Conservation (phyloP, 2,329 filamentous ascomycete genomes). For the Ophidiomyces ophidiicola region DNA sequence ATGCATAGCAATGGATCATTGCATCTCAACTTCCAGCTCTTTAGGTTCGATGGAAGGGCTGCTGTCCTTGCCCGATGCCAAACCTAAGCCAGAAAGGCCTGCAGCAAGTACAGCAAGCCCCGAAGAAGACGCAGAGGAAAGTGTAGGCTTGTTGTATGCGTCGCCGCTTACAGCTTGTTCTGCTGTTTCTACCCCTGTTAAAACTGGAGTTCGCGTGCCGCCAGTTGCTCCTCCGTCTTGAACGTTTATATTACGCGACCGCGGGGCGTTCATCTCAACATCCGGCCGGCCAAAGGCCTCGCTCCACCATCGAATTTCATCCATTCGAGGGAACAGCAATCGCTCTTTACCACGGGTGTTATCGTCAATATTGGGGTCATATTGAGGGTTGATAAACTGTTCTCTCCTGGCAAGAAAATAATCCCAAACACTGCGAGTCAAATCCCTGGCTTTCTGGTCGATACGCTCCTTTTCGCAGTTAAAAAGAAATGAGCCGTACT, state of each 20-base stretch:
- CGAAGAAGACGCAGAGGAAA: conserved; percentile 21
- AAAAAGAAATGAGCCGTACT: conserved; percentile 92
- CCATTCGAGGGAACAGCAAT: conserved; percentile 65
- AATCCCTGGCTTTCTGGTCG: conserved; percentile 54
- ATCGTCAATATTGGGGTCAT: conserved; percentile 64
- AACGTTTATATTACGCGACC: conserved; percentile 43
- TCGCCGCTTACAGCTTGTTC: conserved; percentile 43
- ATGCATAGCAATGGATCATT: conserved; percentile 21
- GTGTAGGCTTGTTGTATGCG: conserved; percentile 21
- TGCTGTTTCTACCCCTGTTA: conserved; percentile 48
- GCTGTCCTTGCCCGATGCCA: conserved; percentile 26
- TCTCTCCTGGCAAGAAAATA: conserved; percentile 74
- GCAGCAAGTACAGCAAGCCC: conserved; percentile 35
- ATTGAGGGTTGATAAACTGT: conserved; percentile 74
- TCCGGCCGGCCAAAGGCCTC: conserved; percentile 76
- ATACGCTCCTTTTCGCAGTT: conserved; percentile 84
- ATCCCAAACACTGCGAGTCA: conserved; percentile 83
- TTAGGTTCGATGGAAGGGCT: conserved; percentile 18
- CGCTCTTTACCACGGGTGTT: conserved; percentile 66
- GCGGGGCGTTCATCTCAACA: conserved; percentile 76
- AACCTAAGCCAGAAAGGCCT: conserved; percentile 35
- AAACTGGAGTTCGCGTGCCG: conserved; percentile 39
- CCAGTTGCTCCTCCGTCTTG: conserved; percentile 21
- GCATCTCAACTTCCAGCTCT: conserved; percentile 42
- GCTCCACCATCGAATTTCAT: conserved; percentile 86